Percentiles rank a stretch among this genome's conserved stretches.
Conservation (phyloP, 306 rosid genomes). For the Sechiopsis laciniata region DNA sequence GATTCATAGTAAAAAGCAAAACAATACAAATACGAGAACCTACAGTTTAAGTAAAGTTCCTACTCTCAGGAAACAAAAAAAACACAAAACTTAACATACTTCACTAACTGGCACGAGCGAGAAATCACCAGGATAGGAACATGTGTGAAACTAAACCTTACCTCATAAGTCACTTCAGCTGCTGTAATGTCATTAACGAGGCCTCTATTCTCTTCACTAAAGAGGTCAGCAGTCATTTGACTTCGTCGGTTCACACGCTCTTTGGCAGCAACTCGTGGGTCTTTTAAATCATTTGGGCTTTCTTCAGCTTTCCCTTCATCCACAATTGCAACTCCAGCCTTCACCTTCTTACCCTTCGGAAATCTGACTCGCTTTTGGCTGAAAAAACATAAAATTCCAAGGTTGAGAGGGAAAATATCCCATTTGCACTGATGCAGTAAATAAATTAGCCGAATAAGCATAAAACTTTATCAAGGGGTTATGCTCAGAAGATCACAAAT, state of each 20-base stretch:
- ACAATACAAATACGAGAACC: background rate
- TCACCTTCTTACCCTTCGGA: slow-evolving; percentile 88
- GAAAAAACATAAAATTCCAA: background rate
- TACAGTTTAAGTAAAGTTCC: background rate
- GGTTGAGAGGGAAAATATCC: background rate
- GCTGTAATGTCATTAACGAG: slow-evolving; percentile 32
- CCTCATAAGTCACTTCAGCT: slow-evolving; percentile 65
- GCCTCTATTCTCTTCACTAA: slow-evolving; percentile 43
- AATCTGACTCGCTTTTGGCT: slow-evolving; percentile 56
- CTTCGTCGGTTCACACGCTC: slow-evolving; percentile 50
- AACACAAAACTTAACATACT: background rate
- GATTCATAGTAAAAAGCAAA: slow-evolving; percentile 3
- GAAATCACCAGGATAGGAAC: slow-evolving; percentile 11
- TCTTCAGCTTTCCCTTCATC: slow-evolving; percentile 30
- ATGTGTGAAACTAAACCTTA: slow-evolving; percentile 23
- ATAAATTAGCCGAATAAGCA: background rate
- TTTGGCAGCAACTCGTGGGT: slow-evolving; percentile 57
- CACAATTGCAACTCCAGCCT: slow-evolving; percentile 34
- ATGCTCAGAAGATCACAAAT: background rate
- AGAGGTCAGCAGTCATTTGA: slow-evolving; percentile 50
- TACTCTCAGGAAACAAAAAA: background rate
- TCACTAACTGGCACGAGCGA: background rate
- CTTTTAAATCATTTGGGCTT: slow-evolving; percentile 23
- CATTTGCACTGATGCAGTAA: background rate
- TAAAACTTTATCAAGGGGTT: background rate